phyloP scores from a whole-genome alignment of 1,139 yeast genomes.

The Zygosaccharomyces pseudobailii region DNA sequence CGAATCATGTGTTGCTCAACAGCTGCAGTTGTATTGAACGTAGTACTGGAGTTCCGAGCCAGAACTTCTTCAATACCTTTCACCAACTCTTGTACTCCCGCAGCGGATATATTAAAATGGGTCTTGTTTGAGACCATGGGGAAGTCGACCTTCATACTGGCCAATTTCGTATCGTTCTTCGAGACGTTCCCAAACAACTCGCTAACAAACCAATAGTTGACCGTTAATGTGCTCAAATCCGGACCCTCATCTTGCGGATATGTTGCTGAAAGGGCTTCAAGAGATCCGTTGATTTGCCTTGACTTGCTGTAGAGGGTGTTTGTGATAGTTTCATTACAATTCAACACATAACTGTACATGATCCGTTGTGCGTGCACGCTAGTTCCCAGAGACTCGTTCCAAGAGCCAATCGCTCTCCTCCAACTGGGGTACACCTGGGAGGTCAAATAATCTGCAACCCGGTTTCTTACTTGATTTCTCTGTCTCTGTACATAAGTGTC shows the following conservation, averaged over 20 bases:
- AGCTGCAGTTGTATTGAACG: not conserved
- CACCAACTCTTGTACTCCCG: not conserved
- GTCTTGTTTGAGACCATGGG: constrained; percentile 4
- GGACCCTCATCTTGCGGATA: constrained; percentile 10
- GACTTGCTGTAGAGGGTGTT: constrained; percentile 9
- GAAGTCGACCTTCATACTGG: not conserved
- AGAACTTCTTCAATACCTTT: not conserved
- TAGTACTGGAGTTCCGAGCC: not conserved
- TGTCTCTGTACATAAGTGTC: constrained; percentile 1
- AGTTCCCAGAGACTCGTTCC: constrained; percentile 8
- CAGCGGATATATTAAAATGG: not conserved
- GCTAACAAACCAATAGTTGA: constrained; percentile 13
- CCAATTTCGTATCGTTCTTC: not conserved
- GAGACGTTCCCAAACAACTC: constrained; percentile 9
- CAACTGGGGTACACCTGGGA: constrained; percentile 3
- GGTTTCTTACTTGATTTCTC: not conserved
- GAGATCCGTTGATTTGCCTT: constrained; percentile 12
- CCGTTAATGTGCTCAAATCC: constrained; percentile 5
- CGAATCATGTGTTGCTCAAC: not conserved
- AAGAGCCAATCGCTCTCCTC: not conserved
- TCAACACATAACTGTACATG: constrained; percentile 4
- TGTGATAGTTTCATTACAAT: constrained; percentile 3
- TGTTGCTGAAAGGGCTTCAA: constrained; percentile 8
- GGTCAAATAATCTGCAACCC: constrained; percentile 2
- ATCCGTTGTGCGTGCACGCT: constrained; percentile 3